A percentile compares a stretch with the other conserved stretches of the same genome.
Evolutionary conservation across 192 early-diverging fungal species (phyloP).

Genomic region (Glomus cerebriforme): DNA sequence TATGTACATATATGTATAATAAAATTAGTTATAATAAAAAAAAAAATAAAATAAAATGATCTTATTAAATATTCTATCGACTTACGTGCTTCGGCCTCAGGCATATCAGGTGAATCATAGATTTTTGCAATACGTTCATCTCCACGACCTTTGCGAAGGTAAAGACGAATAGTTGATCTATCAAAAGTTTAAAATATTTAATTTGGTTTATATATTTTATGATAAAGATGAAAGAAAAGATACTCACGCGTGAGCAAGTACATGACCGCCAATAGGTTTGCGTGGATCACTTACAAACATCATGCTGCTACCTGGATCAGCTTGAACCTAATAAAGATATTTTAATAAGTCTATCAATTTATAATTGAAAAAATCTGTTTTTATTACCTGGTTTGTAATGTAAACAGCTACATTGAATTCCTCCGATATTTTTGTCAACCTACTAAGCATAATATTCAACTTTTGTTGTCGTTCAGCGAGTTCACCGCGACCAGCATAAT

Average conservation of each 20-base stretch:
- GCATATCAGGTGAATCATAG: conserved; percentile 82
- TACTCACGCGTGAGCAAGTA: conserved; percentile 63
- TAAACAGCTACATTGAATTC: conserved; percentile 85
- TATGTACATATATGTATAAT: neutral
- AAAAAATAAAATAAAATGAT: neutral
- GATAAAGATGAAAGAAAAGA: neutral
- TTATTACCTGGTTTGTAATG: conserved; percentile 72
- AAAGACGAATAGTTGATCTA: conserved; percentile 75
- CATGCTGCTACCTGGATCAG: conserved; percentile 63
- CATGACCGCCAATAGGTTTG: conserved; percentile 83
- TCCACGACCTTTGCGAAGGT: conserved; percentile 78
- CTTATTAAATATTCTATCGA: neutral
- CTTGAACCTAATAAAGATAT: conserved; percentile 41
- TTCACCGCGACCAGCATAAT: conserved; percentile 85
- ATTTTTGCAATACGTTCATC: conserved; percentile 81
- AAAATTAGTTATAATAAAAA: neutral
- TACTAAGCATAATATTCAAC: conserved; percentile 71
- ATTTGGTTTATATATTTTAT: neutral
- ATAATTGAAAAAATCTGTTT: neutral
- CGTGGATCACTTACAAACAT: conserved; percentile 86
- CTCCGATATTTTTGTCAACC: conserved; percentile 74
- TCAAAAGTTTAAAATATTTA: neutral
- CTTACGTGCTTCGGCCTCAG: conserved; percentile 63
- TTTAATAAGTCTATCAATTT: neutral
- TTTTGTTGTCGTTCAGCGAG: conserved; percentile 85